Evolutionary conservation across 257 asterid genomes (phyloP), one percentile per base, ranked within the genome.

Genomic region (Nicotiana otophora): DNA sequence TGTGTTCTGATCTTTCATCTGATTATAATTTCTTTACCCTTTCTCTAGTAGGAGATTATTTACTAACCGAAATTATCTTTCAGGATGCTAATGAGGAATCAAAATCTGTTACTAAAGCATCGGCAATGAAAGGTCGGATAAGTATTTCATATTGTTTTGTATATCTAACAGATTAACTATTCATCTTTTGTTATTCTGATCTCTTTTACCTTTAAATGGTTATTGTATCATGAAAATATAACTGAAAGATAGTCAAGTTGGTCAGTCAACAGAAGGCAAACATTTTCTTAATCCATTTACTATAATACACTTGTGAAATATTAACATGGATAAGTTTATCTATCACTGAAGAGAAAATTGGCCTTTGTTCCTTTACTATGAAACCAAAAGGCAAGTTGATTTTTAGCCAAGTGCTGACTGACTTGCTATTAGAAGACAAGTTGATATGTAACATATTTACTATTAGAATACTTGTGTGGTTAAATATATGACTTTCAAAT

Each of bases 11-110:
- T 51, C 46, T 51, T 82, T 31, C 28, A 31, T 77, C 30, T 55
- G 53, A 60, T 31, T 12, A 4, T 57, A 39, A 11, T 20, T 12
- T 31, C 4, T 6, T 42, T 60, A 6, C 7, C 53, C 19, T 72
- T 72, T 72, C 61, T 72, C 61, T 72, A 23, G 79, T 72, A 58
- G 4, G 23, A 46, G 15, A 46, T 23, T 14, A 46, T 4, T 74
- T 23, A 26, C 46, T 51, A 16, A 51, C 14, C 51, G 46, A 15
- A 51, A 15, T 15, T 51, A 7, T 75, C 9, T 75, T 85, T 81
- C 89, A 94, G 97, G 97, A 94, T 78, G 94, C 95, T 46, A 92
- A 94, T 33, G 98, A 93, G 91, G 97, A 93, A 82, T 93, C 97
- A 34, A 93, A 92, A 84, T 87, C 98, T 51, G 92, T 93, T 55